Evolutionary conservation across 2,329 filamentous ascomycete genomes (phyloP).

Genomic region (Aspergillus melleus): DNA sequence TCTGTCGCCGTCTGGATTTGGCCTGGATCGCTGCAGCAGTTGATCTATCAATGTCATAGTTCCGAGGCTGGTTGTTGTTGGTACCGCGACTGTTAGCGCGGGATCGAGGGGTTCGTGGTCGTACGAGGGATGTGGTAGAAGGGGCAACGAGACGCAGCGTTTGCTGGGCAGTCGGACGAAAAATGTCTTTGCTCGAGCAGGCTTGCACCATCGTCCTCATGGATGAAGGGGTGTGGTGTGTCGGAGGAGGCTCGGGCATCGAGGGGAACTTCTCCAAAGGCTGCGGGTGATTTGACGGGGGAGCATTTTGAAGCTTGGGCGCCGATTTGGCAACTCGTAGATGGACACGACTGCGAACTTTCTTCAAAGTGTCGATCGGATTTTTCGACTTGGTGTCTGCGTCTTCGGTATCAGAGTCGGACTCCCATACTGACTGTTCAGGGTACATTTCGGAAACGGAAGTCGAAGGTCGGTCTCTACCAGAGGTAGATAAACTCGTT

Average conservation of each 20-base stretch:
- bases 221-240: constrained; percentile 18
- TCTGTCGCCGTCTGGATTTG: constrained; percentile 33
- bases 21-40: constrained; percentile 39
- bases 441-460: constrained; percentile 34
- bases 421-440: constrained; percentile 44
- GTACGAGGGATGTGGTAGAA: constrained; percentile 35
- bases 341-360: constrained; percentile 42
- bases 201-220: constrained; percentile 18
- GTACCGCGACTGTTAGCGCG: constrained; percentile 11
- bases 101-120: constrained; percentile 23
- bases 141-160: constrained; percentile 39
- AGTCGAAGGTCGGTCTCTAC: constrained; percentile 33
- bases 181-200: constrained; percentile 26
- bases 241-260: constrained; percentile 26
- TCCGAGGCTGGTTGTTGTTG: constrained; percentile 25
- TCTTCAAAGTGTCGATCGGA: constrained; percentile 41
- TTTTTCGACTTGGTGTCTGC: constrained; percentile 35
- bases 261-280: constrained; percentile 30
- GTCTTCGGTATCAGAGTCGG: constrained; percentile 40
- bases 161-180: constrained; percentile 26
- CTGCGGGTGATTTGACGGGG: constrained; percentile 17
- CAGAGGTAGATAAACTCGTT: constrained; percentile 27
- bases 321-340: constrained; percentile 40
- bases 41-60: constrained; percentile 34
- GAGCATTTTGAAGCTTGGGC: constrained; percentile 31